Conservation (phyloP, 257 asterid species). For the Marsdenia floribunda region DNA sequence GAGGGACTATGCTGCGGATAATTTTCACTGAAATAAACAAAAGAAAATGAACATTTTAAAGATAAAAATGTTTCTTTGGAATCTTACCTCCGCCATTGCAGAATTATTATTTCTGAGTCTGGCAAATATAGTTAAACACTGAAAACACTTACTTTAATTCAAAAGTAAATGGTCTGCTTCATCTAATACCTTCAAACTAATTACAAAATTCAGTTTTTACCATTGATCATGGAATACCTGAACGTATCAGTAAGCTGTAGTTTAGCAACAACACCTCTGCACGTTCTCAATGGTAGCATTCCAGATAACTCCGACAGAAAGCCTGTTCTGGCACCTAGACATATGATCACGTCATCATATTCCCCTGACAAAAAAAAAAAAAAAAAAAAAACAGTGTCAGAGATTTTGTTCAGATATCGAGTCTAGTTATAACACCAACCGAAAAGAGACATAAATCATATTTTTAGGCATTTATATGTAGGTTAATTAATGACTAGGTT, state of each 20-base stretch:
- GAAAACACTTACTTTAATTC: not conserved
- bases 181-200: not conserved
- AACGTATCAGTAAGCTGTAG: slow-evolving; percentile 55
- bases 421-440: not conserved
- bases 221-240: slow-evolving; percentile 37
- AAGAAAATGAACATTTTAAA: not conserved
- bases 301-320: slow-evolving; percentile 69
- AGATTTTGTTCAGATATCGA: not conserved
- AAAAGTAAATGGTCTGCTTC: not conserved
- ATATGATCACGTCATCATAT: slow-evolving; percentile 69
- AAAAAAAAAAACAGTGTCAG: slow-evolving; percentile 21
- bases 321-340: slow-evolving; percentile 80
- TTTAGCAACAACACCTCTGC: slow-evolving; percentile 77
- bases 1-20: slow-evolving; percentile 71
- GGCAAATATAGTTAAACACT: not conserved
- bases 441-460: not conserved
- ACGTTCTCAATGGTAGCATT: slow-evolving; percentile 77
- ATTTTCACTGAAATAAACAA: slow-evolving; percentile 46
- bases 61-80: not conserved
- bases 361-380: slow-evolving; percentile 39
- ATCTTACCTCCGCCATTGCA: not conserved
- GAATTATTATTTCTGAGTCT: not conserved
- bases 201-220: not conserved
- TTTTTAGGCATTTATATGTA: not conserved
- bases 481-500: not conserved